These are phyloP conservation scores for Picea glauca DNA, from an alignment of 75 land plant genomes.

Conservation along the genomic window DNA sequence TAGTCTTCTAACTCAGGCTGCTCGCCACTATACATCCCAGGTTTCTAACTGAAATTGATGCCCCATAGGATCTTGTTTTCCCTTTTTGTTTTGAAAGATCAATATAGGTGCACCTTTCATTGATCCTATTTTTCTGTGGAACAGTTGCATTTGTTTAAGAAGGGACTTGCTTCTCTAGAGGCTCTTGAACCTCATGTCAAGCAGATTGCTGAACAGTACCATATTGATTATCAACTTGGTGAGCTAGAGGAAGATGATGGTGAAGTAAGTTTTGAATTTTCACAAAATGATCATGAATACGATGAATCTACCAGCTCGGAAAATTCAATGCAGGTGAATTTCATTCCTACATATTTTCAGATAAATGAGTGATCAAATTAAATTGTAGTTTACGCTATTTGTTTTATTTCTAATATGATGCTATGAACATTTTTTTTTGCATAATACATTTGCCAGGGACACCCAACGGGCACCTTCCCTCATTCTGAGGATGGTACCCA, in stretches of 20 bases:
- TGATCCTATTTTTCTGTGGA: not conserved
- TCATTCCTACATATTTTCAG: too few species aligned
- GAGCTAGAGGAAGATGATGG: constrained; percentile 57
- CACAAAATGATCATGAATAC: constrained; percentile 25
- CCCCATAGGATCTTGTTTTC: not conserved
- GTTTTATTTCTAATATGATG: too few species aligned
- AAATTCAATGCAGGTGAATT: constrained; percentile 38
- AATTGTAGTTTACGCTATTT: too few species aligned
- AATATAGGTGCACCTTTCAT: not conserved
- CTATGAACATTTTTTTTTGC: too few species aligned
- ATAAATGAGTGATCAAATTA: too few species aligned
- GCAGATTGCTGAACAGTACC: constrained; percentile 49
- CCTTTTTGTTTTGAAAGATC: not conserved
- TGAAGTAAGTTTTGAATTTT: constrained; percentile 63
- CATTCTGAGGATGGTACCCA: too few species aligned
- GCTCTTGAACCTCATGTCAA: constrained; percentile 72
- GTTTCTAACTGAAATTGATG: constrained; percentile 19
- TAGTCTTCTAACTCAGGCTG: constrained; percentile 84
- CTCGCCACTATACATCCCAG: constrained; percentile 92
- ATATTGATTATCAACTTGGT: constrained; percentile 70
- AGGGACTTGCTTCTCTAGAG: constrained; percentile 65
- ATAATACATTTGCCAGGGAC: too few species aligned
- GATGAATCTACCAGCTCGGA: constrained; percentile 23
- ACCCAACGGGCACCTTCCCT: too few species aligned
- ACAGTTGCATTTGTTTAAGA: constrained; percentile 76